Evolutionary conservation across 2,329 filamentous ascomycete species (phyloP).

Genomic region (Acrodontium crateriforme): DNA sequence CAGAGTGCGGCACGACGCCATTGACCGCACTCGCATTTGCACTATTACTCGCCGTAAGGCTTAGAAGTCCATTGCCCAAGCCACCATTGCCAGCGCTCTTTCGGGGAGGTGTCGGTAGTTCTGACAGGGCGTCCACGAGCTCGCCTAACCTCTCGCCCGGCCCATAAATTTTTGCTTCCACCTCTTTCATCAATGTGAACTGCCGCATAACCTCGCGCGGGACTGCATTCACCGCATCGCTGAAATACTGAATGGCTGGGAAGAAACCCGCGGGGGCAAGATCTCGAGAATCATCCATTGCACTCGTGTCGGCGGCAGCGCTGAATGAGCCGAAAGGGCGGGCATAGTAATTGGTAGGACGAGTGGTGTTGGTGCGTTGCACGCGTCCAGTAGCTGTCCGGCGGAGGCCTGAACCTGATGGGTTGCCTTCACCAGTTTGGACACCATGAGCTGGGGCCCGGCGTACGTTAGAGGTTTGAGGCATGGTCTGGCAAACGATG

Average conservation of each 20-base stretch:
- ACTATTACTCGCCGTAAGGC: constrained; percentile 27
- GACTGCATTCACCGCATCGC: constrained; percentile 80
- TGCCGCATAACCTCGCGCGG: constrained; percentile 92
- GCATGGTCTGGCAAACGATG: too few species aligned
- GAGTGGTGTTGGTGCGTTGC: constrained; percentile 30
- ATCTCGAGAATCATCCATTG: constrained; percentile 14
- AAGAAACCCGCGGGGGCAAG: constrained; percentile 39
- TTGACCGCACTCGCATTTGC: constrained; percentile 24
- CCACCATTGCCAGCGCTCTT: constrained; percentile 6
- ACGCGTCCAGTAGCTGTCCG: constrained; percentile 29
- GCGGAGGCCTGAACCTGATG: too few species aligned
- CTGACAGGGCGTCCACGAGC: constrained; percentile 47
- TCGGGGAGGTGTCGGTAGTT: constrained; percentile 30
- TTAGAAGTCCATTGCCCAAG: constrained; percentile 17
- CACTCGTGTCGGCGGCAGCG: constrained; percentile 10
- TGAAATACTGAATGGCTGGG: constrained; percentile 60
- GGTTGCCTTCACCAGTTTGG: too few species aligned
- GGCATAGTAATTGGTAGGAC: constrained; percentile 39
- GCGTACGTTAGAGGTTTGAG: constrained; percentile 7
- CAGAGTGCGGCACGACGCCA: constrained; percentile 15
- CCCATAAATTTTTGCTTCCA: constrained; percentile 88
- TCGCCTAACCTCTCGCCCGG: constrained; percentile 72
- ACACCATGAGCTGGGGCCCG: not conserved
- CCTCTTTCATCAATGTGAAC: constrained; percentile 91
- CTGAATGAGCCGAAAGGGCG: constrained; percentile 29